Conservation (phyloP, 2,329 filamentous ascomycete species). For the Septoria petroselini region DNA sequence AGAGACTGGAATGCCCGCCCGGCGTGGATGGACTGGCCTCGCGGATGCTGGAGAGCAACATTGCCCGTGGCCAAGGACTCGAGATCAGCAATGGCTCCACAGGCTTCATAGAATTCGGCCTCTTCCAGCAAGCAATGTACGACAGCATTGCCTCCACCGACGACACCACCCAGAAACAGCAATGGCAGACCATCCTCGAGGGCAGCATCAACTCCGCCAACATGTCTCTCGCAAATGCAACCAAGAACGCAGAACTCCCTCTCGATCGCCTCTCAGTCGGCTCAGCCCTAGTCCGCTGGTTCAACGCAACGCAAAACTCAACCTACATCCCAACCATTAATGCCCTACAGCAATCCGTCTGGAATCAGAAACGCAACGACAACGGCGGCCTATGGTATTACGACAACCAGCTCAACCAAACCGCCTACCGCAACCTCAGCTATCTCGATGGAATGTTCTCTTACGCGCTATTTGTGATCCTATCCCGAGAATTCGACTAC, state of each 20-base stretch:
- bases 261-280: conserved; percentile 38
- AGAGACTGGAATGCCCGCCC: conserved; percentile 13
- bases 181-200: conserved; percentile 21
- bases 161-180: conserved; percentile 11
- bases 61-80: conserved; percentile 37
- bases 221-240: conserved; percentile 24
- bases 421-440: conserved; percentile 50
- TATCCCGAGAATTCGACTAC: conserved; percentile 25
- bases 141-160: conserved; percentile 24
- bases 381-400: conserved; percentile 40
- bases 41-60: conserved; percentile 36
- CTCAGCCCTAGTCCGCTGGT: conserved; percentile 30
- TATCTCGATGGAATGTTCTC: conserved; percentile 56
- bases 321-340: conserved; percentile 20
- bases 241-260: conserved; percentile 26
- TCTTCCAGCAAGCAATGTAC: conserved; percentile 38
- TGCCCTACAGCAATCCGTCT: conserved; percentile 31
- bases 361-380: conserved; percentile 33
- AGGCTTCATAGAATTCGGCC: conserved; percentile 34
- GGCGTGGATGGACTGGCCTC: conserved; percentile 18
- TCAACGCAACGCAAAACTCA: conserved; percentile 19
- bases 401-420: conserved; percentile 26
- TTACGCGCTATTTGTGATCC: conserved; percentile 44
- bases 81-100: conserved; percentile 22
- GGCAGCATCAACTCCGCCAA: conserved; percentile 28